phyloP scores from a whole-genome alignment of 345 rosid genomes.

The Stellera chamaejasme region DNA sequence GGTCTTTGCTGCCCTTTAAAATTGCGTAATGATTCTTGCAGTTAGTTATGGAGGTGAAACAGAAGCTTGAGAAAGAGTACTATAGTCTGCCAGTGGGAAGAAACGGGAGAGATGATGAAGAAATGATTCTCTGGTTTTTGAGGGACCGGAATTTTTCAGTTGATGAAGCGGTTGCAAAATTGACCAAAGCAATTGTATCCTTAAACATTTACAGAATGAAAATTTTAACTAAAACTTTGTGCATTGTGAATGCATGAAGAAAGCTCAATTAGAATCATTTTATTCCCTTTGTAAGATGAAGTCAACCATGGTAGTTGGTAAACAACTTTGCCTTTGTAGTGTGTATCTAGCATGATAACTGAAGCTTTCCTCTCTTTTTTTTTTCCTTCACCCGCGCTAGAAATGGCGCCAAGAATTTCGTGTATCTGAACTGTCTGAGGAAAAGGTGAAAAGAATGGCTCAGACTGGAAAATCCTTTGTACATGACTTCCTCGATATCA shows the following conservation, averaged over 20 bases:
- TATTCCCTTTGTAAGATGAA: not conserved
- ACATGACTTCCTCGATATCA: constrained; percentile 60
- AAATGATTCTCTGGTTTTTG: constrained; percentile 82
- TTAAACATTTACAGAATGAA: constrained; percentile 9
- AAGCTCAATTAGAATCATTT: too few relatives aligned
- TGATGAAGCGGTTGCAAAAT: constrained; percentile 52
- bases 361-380: constrained; percentile 4
- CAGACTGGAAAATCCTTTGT: constrained; percentile 72
- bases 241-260: too few relatives aligned
- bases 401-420: constrained; percentile 84
- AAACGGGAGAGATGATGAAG: constrained; percentile 92
- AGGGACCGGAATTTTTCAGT: constrained; percentile 66
- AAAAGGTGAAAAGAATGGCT: constrained; percentile 46
- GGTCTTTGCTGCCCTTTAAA: not conserved
- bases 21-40: constrained; percentile 20
- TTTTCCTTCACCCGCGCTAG: constrained; percentile 32
- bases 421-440: constrained; percentile 58
- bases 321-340: not conserved
- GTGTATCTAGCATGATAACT: constrained; percentile 1
- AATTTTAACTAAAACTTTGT: too few relatives aligned
- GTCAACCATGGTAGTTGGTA: not conserved
- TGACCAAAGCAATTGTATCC: constrained; percentile 84
- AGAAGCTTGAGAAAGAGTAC: constrained; percentile 54
- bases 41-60: constrained; percentile 72
- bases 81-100: constrained; percentile 62